These are phyloP conservation scores for Suhomyces yuchorum DNA, from an alignment of 1,139 yeast genomes.

Conservation along the genomic window DNA sequence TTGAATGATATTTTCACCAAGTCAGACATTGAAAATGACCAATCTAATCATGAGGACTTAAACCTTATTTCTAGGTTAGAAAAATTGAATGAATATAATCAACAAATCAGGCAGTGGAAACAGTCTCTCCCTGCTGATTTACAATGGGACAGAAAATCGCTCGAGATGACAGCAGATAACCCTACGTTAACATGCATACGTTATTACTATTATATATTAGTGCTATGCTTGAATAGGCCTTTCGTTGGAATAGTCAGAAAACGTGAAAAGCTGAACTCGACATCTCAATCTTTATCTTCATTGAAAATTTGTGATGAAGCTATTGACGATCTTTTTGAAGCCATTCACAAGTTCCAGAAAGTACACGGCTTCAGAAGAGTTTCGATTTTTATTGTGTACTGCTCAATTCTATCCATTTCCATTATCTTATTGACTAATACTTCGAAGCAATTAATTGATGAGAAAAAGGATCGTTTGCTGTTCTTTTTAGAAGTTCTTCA, in stretches of 20 bases:
- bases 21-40: constrained; percentile 23
- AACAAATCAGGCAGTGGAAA: constrained; percentile 54
- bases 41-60: constrained; percentile 28
- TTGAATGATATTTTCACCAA: constrained; percentile 54
- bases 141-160: constrained; percentile 49
- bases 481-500: constrained; percentile 43
- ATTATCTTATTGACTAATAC: constrained; percentile 44
- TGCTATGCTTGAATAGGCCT: constrained; percentile 60
- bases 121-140: constrained; percentile 49
- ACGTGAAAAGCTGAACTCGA: constrained; percentile 8
- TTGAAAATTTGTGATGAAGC: constrained; percentile 39
- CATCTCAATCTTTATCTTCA: constrained; percentile 16
- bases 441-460: constrained; percentile 28
- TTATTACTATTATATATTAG: constrained; percentile 59
- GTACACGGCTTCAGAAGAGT: constrained; percentile 46
- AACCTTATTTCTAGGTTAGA: constrained; percentile 40
- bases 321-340: constrained; percentile 45
- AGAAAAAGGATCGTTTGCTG: constrained; percentile 32
- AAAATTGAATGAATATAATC: constrained; percentile 45
- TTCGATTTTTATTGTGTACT: constrained; percentile 51
- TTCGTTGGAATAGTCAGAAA: constrained; percentile 41
- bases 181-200: constrained; percentile 54
- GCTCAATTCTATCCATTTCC: constrained; percentile 50
- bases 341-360: constrained; percentile 37
- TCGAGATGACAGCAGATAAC: constrained; percentile 49